Evolutionary conservation across 257 asterid species (phyloP), one percentile per base, ranked within the genome.

Genomic region (Coffea eugenioides): DNA sequence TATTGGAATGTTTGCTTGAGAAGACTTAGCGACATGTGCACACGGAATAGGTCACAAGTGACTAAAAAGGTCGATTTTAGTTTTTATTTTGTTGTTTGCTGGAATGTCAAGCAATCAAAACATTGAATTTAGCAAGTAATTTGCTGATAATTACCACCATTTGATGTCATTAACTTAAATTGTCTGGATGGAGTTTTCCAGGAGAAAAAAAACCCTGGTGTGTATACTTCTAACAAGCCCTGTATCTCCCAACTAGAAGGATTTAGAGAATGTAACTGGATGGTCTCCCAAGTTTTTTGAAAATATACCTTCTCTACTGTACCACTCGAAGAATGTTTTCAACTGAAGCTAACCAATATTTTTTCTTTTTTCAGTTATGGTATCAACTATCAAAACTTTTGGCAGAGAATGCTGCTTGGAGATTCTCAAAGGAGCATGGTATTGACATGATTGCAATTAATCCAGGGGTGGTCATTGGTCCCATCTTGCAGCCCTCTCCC

Each of bases 331-430:
- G 2, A 48, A 14, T 74, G 18, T 9, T 45, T 18, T 14, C 46
- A 57, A 23, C 34, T 6, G 56, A 25, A 66, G 45, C 59, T n/a
- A 23, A 46, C 74, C 62, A 5, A 52, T 54, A 59, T 41, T 73
- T 23, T 66, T 79, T 66, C 46, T 57, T 5, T 34, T 75, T 51
- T 34, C 81, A 90, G 93, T 71, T 84, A 27, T 90, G 90, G 89
- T 84, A 90, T 86, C 69, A 73, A 15, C 86, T 88, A 43, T 82
- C 95, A 8, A 92, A 92, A 62, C 86, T 91, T 6, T 84, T 92
- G 88, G 97, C 97, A 8, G 95, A 92, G 88, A 82, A 79, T 75
- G 97, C 90, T 52, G 89, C 96, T 14, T 80, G 89, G 93, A 80
- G 85, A 52, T 90, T 91, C 57, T 80, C 85, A 0, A 80, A 85